Evolutionary conservation across 768 basidiomycete genomes (phyloP), one percentile per base, ranked within the genome.

Genomic region (Ramaria sp.): DNA sequence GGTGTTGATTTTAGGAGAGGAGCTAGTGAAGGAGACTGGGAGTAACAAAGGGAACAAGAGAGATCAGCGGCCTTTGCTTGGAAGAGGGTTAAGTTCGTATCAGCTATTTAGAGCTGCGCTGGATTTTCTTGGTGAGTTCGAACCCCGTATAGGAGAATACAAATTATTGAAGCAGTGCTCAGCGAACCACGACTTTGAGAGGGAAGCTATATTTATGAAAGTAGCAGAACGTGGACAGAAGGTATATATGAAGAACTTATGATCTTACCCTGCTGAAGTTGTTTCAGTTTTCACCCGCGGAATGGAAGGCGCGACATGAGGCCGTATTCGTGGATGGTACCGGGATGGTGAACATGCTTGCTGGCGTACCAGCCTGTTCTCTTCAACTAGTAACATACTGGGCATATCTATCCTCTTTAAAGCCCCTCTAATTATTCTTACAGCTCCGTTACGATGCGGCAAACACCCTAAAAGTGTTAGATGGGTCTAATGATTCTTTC

Each of bases 101-200:
- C 92, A 94, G 64, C 72, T 95, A 27, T 85, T 97, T 66, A 79
- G 85, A 60, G 90, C 87, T 32, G 83, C 81, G 0, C 69, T 95
- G 60, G 88, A 93, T 64, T 84, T 93, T 62, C 65, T 97, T 22
- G 78, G 92, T 92, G 63, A 59, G 83, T 63, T 2, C 25, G 18
- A 39, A 24, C 18, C 20, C n/a, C 6, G 27, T 42, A 25, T 44
- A 3, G 20, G 24, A 37, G n/a, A 28, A 52, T 4, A 2, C 6
- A 34, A 27, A 51, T 66, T 57, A 38, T 51, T 32, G 22, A 34
- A 1, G 3, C 18, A 48, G 22, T 30, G 54, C 47, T 1, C 52
- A 93, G 90, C 85, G 3, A 82, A 81, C 53, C 82, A 83, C 55
- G 78, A 90, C 52, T 88, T 88, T 50, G 68, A 64, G 32, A 71